Base-by-base conservation (phyloP, 805 yeast genomes). In the Cyberlindnera amylophila region DNA sequence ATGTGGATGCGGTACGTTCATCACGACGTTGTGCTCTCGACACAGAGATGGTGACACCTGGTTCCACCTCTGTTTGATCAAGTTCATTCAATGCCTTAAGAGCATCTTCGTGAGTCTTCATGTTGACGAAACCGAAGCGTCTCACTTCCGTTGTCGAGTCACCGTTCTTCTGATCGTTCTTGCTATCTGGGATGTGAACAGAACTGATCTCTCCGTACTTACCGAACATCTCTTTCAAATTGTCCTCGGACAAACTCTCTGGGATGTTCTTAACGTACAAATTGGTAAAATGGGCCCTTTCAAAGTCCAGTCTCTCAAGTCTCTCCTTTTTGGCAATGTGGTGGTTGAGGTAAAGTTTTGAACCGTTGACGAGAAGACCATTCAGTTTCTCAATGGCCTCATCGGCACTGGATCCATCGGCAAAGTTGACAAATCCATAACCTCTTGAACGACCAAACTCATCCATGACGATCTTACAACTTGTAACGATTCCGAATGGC, bases 401-500 rank as follows among this genome's bases (percentile, higher is more conserved):
- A 38, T 76, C 67, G 2, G 91, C 88, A 64, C 75, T 69, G 15
- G 59, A 63, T 37, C 74, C 72, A 43, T 65, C 62, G 23, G 67
- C 59, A 56, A 70, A 84, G 56, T 82, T 81, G 23, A 85, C 77
- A 62, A 84, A 84, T 7, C 90, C 91, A 56, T 71, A 77, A 15
- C 79, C 75, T 49, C 64, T 68, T n/a, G 74, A 64, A 18, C 54
- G 55, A 11, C 77, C 76, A 44, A 52, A 64, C 23, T 71, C 73
- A 47, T 75, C 74, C 32, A 59, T 54, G 5, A 75, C 69, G 11
- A 75, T 64, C 50, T 75, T 75, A 48, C 77, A 72, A 10, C 72
- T 62, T 10, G 63, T 53, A 17, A 71, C 58, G 6, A 62, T 60
- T 15, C 77, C 77, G 52, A 54, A 71, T 2, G 61, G 61, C 38